Base-by-base conservation (phyloP, 73 alveolate species). In the Paramecium pentaurelia region DNA sequence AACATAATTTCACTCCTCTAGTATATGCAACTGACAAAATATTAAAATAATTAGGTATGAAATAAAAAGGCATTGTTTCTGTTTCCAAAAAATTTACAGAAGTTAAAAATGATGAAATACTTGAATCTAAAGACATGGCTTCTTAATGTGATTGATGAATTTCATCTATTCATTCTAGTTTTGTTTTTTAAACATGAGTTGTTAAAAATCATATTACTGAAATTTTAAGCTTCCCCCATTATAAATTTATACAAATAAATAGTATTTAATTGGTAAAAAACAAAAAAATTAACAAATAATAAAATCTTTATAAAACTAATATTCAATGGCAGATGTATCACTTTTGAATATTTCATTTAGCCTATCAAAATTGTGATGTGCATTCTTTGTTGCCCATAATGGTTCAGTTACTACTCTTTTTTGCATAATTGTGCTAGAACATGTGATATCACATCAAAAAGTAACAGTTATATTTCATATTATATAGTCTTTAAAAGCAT, bases 351-450 rank as follows among this genome's bases (percentile, higher is more conserved):
- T 4, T 49, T 49, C 60, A 54, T 4, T 25, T 75, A 75, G 88
- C 58, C 88, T 38, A 38, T 38, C 38, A 75, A 42, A 75, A 75
- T 75, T 75, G 60, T 75, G 14, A 38, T 36, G 58, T 80, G 91
- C 30, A 36, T 80, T 25, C 75, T 80, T 22, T 80, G 91, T 49
- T 45, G 77, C 25, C 91, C 91, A 1, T n/a, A 28, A 20, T 80
- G 91, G 91, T 80, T 44, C 30, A 18, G 47, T 12, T 80, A 80
- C 51, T 80, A 25, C 32, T 42, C 77, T 20, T 80, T 80, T 80
- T 36, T 80, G n/a, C 91, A 80, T 80, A 80, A 80, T 47, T 32
- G 47, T 80, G 44, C 77, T 12, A 42, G 91, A 22, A n/a, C 91
- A 6, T 80, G 71, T 47, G 91, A 80, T 25, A 80, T 80, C 10